These are phyloP conservation scores for Solanum dulcamara DNA, from an alignment of 257 asterid genomes.

Conservation along the genomic window DNA sequence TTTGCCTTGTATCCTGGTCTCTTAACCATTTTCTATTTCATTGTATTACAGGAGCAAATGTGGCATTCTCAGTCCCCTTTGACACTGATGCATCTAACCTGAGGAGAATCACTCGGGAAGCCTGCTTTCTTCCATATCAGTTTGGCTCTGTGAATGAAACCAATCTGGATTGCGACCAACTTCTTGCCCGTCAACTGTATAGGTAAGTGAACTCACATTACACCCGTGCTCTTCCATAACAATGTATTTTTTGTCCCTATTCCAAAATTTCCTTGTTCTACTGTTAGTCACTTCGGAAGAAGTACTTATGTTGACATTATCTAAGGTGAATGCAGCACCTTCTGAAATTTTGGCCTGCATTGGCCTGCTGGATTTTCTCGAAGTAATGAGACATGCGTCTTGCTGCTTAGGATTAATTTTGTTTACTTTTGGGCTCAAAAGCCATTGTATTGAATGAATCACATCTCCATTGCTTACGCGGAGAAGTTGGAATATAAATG, in stretches of 20 bases:
- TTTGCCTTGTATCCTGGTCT: background rate
- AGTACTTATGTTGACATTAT: constrained; percentile 1
- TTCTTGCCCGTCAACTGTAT: constrained; percentile 13
- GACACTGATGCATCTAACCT: constrained; percentile 8
- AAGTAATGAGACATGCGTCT: background rate
- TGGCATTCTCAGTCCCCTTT: constrained; percentile 3
- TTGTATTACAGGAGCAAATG: constrained; percentile 11
- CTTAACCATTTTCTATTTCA: background rate
- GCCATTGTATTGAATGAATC: background rate
- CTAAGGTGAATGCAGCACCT: constrained; percentile 4
- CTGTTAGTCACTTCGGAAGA: constrained; percentile 1
- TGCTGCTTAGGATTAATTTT: background rate
- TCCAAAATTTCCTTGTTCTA: background rate
- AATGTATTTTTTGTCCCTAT: background rate
- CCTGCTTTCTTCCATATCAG: constrained; percentile 19
- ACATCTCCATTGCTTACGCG: background rate
- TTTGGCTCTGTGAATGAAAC: background rate
- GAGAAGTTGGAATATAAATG: background rate
- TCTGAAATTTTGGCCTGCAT: background rate
- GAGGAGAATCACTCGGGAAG: constrained; percentile 20
- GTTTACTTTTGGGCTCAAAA: background rate
- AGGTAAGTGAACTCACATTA: constrained; percentile 7
- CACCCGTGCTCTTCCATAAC: background rate
- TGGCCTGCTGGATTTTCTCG: background rate
- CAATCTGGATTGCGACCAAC: constrained; percentile 13